These are phyloP conservation scores for Populus trichocarpa DNA, from an alignment of 441 rosid species.

Conservation along the genomic window DNA sequence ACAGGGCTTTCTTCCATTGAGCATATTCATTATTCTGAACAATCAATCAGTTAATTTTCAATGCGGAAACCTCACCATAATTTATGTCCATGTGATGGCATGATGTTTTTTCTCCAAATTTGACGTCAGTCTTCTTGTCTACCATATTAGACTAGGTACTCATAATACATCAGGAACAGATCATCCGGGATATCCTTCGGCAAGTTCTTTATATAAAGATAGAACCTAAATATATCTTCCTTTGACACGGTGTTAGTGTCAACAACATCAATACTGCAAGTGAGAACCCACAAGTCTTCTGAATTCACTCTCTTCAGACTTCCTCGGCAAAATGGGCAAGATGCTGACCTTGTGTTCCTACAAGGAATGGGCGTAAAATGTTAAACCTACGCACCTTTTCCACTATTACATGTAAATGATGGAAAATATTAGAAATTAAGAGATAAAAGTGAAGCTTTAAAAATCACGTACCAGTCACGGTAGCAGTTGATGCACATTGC, in stretches of 20 bases:
- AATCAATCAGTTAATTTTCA: slow-evolving; percentile 6
- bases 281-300: slow-evolving; percentile 85
- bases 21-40: slow-evolving; percentile 10
- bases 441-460: neutral
- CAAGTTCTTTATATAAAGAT: slow-evolving; percentile 61
- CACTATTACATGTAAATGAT: neutral
- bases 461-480: slow-evolving; percentile 60
- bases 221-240: slow-evolving; percentile 69
- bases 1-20: neutral
- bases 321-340: slow-evolving; percentile 89
- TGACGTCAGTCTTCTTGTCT: slow-evolving; percentile 1
- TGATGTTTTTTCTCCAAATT: slow-evolving; percentile 14
- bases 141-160: slow-evolving; percentile 51
- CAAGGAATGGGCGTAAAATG: slow-evolving; percentile 4
- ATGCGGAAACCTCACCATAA: slow-evolving; percentile 15
- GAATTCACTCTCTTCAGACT: slow-evolving; percentile 80
- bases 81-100: slow-evolving; percentile 4
- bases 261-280: slow-evolving; percentile 67
- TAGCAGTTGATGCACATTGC: slow-evolving; percentile 94
- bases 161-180: slow-evolving; percentile 66
- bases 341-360: slow-evolving; percentile 84
- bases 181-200: slow-evolving; percentile 77
- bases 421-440: neutral
- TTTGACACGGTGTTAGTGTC: slow-evolving; percentile 57
- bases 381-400: neutral